Evolutionary conservation across 2,329 filamentous ascomycete genomes (phyloP), one percentile per base, ranked within the genome.

Genomic region (Microcyclosporella mali): DNA sequence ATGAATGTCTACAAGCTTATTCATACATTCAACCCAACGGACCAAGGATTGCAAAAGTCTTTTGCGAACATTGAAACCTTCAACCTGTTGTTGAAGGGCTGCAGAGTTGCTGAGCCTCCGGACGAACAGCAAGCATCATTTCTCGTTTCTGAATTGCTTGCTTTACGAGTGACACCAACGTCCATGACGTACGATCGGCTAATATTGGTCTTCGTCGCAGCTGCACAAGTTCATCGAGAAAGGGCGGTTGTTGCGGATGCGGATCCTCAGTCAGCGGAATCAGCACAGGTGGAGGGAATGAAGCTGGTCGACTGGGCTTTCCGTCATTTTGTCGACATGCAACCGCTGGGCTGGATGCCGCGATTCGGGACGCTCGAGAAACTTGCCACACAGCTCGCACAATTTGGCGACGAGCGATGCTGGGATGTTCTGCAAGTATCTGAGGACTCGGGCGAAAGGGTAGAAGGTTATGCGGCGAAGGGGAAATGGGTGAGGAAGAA

Each of bases 1-100:
- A 60, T 84, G 12, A 69, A 73, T 3, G 64, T 79, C 11, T 85
- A 84, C 66, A 81, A 81, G 59, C 67, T 73, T 16, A 65, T 84
- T 8, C 75, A 79, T 50, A 60, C 60, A 2, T 64, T 65, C 38
- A 54, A 53, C 63, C 39, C 57, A 50, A 39, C 47, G 4, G 29
- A 49, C 14, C 37, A 52, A 30, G 50, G 39, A 6, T 43, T 50
- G 19, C 43, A 55, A 14, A 55, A 53, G 10, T 53, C 58, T 3
- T 57, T 62, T 30, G 57, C 61, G 35, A 62, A 63, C 41, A 72
- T 70, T 11, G 63, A 69, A n/a, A 80, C 79, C 0, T 84, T 81
- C 66, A 84, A 84, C 52, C 59, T 71, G 4, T 66, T 85, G 1
- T 53, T 63, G 19, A 55, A 55, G 19, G 47, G 65, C 54, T 49